These are phyloP conservation scores for Amylocarpus encephaloides DNA, from an alignment of 2,329 filamentous ascomycete species.

Conservation along the genomic window DNA sequence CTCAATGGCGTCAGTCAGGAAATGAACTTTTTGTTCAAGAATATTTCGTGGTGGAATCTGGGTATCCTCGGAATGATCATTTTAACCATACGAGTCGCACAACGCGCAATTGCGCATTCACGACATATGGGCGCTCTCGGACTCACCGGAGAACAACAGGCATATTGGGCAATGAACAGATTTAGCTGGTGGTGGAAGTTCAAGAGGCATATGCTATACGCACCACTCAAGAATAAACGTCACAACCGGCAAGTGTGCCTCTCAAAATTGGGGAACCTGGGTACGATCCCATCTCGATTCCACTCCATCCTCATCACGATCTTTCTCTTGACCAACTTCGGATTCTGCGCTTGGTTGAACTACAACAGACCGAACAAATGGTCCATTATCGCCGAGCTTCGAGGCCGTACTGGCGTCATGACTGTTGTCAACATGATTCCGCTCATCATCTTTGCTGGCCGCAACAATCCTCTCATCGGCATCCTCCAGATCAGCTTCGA, in stretches of 20 bases:
- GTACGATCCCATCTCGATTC: slow-evolving; percentile 59
- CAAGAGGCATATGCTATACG: slow-evolving; percentile 58
- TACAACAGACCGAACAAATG: slow-evolving; percentile 52
- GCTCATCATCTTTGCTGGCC: slow-evolving; percentile 77
- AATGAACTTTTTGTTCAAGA: slow-evolving; percentile 50
- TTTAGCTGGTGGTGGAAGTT: slow-evolving; percentile 50
- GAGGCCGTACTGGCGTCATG: slow-evolving; percentile 78
- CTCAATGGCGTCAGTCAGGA: slow-evolving; percentile 56
- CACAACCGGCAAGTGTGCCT: slow-evolving; percentile 62
- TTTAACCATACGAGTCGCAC: slow-evolving; percentile 45
- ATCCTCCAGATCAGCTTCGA: slow-evolving; percentile 87
- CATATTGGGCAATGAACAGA: slow-evolving; percentile 53
- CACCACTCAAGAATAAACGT: slow-evolving; percentile 57
- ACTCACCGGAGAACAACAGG: slow-evolving; percentile 44
- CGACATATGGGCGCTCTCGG: slow-evolving; percentile 56
- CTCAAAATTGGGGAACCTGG: slow-evolving; percentile 52
- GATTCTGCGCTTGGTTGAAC: slow-evolving; percentile 57
- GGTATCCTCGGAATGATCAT: slow-evolving; percentile 50
- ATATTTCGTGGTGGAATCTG: slow-evolving; percentile 54
- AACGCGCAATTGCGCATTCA: slow-evolving; percentile 49
- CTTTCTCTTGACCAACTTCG: slow-evolving; percentile 55
- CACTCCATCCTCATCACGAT: slow-evolving; percentile 51
- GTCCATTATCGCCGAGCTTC: slow-evolving; percentile 70
- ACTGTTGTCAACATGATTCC: slow-evolving; percentile 88
- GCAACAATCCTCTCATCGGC: slow-evolving; percentile 86